phyloP scores from a whole-genome alignment of 1,284 basidiomycete species.

The Moesziomyces sp. region DNA sequence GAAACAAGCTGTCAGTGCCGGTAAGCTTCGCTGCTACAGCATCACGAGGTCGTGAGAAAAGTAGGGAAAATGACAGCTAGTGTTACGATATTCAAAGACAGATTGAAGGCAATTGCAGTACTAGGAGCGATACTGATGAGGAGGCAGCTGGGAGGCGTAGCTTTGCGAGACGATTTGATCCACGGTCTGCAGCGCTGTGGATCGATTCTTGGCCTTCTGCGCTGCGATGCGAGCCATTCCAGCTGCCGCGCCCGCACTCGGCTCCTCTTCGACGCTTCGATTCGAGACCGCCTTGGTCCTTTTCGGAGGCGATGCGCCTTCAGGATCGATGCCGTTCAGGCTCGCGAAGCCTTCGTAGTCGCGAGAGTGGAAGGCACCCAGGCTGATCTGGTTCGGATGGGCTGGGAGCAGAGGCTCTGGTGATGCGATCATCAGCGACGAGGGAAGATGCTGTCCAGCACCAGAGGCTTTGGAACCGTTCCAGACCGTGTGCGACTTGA shows the following conservation, averaged over 20 bases:
- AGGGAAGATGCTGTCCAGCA: constrained; percentile 1
- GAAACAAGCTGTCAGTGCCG: no score
- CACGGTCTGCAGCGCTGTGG: constrained; percentile 12
- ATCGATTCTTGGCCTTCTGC: constrained; percentile 16
- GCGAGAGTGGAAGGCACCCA: constrained; percentile 2
- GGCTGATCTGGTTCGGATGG: not conserved
- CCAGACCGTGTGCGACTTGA: constrained; percentile 1
- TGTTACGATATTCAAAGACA: no score
- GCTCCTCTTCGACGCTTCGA: constrained; percentile 1
- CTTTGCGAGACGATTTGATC: constrained; percentile 27
- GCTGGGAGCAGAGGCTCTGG: constrained; percentile 4
- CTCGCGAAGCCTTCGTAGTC: no score
- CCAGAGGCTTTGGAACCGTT: no score
- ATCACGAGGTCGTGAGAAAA: no score
- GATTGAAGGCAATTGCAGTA: not conserved
- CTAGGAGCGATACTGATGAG: not conserved
- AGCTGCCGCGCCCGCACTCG: not conserved
- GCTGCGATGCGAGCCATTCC: not conserved
- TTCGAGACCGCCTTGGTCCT: constrained; percentile 29
- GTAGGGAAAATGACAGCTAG: not conserved
- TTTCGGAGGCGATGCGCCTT: constrained; percentile 8
- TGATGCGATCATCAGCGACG: constrained; percentile 20
- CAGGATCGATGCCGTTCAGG: not conserved
- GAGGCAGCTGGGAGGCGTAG: constrained; percentile 12
- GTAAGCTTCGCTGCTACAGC: no score